Evolutionary conservation across 2,329 filamentous ascomycete genomes (phyloP), one percentile per base, ranked within the genome.

Genomic region (Capronia americana): DNA sequence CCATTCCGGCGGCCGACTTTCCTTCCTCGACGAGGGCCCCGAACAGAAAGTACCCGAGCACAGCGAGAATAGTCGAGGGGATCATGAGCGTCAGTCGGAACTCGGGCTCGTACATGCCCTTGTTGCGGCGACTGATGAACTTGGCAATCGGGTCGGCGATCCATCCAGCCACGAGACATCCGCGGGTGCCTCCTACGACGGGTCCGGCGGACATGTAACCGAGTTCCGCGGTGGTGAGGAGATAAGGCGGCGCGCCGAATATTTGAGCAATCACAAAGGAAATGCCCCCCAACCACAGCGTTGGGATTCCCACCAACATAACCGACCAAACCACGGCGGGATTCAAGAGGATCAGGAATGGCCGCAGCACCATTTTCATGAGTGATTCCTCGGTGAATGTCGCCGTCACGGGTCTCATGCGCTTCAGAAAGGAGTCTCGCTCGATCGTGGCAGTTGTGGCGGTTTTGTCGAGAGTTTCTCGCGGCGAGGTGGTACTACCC

Each of bases 131-230:
- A n/a, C 92, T 93, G 80, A 97, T 83, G 50, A 80, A 81, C 62
- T 84, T 87, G 41, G 90, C 91, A 61, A 86, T 88, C 77, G 84
- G 88, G 76, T 97, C 93, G 12, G 91, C 85, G n/a, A 96, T 76
- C 0, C 88, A 67, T 5, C 92, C 93, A 0, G 91, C 87, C 17
- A 96, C 77, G n/a, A 87, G 44, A 72, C 96, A 92, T 4, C 92
- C 93, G 2, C 90, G 65, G 2, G 96, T 75, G 1, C 92, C 91
- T 17, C 93, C 93, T 60, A 96, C 77, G 72, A 97, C 96, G 1
- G 93, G 90, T 0, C 91, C 92, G 0, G 89, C 88, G 78, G 97
- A 96, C 58, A 92, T 86, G 77, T 94, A 93, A n/a, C 93, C 93
- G 0, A 91, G 92, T 74, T 91, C 80, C 58, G 91, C 87, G 78